phyloP scores from a whole-genome alignment of 208 protist genomes.

The Leptomonas pyrrhocoris region DNA sequence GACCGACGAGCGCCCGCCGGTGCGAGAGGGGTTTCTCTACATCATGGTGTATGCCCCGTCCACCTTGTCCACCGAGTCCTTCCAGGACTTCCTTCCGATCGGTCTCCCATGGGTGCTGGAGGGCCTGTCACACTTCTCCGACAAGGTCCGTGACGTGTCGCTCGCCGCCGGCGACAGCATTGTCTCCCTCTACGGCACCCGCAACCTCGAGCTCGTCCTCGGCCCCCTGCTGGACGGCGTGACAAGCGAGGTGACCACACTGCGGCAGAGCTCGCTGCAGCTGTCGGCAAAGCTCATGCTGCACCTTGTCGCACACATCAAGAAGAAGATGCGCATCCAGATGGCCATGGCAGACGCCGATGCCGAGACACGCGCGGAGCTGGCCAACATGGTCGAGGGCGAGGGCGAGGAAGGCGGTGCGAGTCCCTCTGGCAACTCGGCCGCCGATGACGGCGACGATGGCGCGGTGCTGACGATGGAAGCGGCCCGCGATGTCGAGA shows the following conservation, averaged over 20 bases:
- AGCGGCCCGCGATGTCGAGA: conserved; percentile 84
- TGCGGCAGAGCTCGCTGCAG: conserved; percentile 91
- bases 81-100: conserved; percentile 82
- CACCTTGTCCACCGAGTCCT: conserved; percentile 64
- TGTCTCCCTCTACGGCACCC: conserved; percentile 88
- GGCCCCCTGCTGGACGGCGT: conserved; percentile 82
- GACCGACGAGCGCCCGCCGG: conserved; percentile 78
- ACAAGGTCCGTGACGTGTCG: conserved; percentile 88
- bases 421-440: background rate
- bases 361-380: conserved; percentile 31
- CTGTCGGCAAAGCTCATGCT: conserved; percentile 89
- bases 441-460: conserved; percentile 19
- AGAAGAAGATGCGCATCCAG: conserved; percentile 89
- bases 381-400: conserved; percentile 21
- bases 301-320: conserved; percentile 84
- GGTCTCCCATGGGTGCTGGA: conserved; percentile 90
- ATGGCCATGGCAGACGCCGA: conserved; percentile 46
- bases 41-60: conserved; percentile 92
- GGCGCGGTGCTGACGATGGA: conserved; percentile 71
- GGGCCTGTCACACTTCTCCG: conserved; percentile 90
- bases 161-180: conserved; percentile 89
- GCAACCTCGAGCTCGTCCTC: conserved; percentile 82
- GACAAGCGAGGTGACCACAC: conserved; percentile 78
- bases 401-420: conserved; percentile 13
- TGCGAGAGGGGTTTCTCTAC: conserved; percentile 93